phyloP scores from a whole-genome alignment of 768 basidiomycete genomes.

The Lenzites betulinus region DNA sequence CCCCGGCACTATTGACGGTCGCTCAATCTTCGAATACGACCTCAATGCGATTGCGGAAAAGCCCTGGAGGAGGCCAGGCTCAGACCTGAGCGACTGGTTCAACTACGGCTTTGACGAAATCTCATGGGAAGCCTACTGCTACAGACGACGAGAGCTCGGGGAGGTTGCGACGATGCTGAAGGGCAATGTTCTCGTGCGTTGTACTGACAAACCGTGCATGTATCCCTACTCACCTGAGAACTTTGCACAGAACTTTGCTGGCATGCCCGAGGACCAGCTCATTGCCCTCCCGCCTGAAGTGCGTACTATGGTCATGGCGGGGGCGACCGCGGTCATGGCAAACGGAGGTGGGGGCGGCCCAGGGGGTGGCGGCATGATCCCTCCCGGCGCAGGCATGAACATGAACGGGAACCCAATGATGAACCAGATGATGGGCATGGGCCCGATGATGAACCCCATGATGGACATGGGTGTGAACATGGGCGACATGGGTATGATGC shows the following conservation, averaged over 20 bases:
- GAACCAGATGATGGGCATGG: conserved; percentile 37
- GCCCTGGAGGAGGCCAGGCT: conserved; percentile 89
- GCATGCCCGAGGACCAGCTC: conserved; percentile 81
- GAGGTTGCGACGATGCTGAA: conserved; percentile 81
- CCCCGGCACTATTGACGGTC: conserved; percentile 69
- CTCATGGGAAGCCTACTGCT: conserved; percentile 92
- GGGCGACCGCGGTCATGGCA: conserved; percentile 77
- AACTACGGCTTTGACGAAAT: conserved; percentile 99
- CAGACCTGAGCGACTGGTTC: conserved; percentile 96
- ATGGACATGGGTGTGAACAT: conserved; percentile 70
- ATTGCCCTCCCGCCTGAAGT: conserved; percentile 77
- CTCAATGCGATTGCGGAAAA: conserved; percentile 74
- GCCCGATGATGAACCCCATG: conserved; percentile 60
- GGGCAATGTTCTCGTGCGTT: conserved; percentile 76
- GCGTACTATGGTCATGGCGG: conserved; percentile 86
- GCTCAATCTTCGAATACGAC: conserved; percentile 85
- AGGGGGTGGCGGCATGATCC: conserved; percentile 39
- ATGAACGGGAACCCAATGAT: conserved; percentile 39
- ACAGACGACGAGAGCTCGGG: conserved; percentile 77
- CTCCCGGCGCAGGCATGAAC: conserved; percentile 31
- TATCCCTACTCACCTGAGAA: conserved; percentile 16
- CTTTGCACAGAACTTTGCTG: conserved; percentile 66
- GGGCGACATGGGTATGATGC: conserved; percentile 55
- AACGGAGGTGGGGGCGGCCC: conserved; percentile 49
- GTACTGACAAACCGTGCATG: neutral